Evolutionary conservation across 768 basidiomycete species (phyloP), one percentile per base, ranked within the genome.

Genomic region (Lactarius sp.): DNA sequence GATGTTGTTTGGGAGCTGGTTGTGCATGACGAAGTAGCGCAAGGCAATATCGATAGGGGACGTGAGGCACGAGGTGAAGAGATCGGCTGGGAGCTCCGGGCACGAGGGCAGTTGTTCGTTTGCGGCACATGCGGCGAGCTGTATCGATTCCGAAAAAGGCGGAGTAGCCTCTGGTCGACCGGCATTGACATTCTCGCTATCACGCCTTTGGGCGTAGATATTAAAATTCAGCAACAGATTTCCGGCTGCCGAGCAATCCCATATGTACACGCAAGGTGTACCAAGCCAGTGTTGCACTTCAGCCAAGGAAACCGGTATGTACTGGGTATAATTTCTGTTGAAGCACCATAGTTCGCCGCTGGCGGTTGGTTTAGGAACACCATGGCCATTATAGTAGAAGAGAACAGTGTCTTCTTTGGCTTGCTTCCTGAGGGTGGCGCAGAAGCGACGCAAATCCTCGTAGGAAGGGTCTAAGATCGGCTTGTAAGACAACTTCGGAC

Each of bases 301-400:
- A 73, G 88, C 88, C 49, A 99, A 79, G 18, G 93, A 94, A 12
- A 98, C 90, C 0, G 97, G 97, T 63, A 98, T 98, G 72, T 99
- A 99, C 75, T 99, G 96, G 0, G 97, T 98, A 74, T 98, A 98
- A 69, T 85, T 90, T 70, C 87, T 82, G 75, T 99, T 98, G 79
- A 99, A 99, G 60, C 97, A 95, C 97, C 97, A 99, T 57, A 99
- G 81, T 75, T 99, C 97, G 27, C 97, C 91, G 66, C 92, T 94
- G 0, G 90, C 80, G 0, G 97, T 98, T 12, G 97, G 97, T 71
- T 92, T 95, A 2, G 96, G 96, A 22, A 99, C 97, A 27, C 97
- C 97, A 66, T 98, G 97, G 3, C 97, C 97, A 67, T 98, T 99
- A 77, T 98, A 99, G 75, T 98, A 93, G 75, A 98, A 96, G 34